phyloP scores from a whole-genome alignment of 208 protist genomes.

The Trypanosoma lewisi region DNA sequence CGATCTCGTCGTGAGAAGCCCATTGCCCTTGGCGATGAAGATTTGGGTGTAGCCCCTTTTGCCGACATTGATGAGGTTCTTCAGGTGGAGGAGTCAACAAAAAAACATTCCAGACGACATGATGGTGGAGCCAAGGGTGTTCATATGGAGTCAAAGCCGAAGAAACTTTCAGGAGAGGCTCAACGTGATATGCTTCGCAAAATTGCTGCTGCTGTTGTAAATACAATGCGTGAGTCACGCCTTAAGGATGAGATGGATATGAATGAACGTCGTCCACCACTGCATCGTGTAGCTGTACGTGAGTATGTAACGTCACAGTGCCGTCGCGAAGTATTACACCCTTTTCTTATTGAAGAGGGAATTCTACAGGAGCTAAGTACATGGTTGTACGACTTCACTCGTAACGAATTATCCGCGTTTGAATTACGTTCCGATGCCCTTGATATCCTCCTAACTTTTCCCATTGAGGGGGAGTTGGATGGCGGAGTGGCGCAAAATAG shows the following conservation, averaged over 20 bases:
- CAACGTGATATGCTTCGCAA: slow-evolving; percentile 12
- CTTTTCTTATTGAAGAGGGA: slow-evolving; percentile 56
- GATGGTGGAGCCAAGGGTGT: neutral
- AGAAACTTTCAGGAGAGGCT: slow-evolving; percentile 21
- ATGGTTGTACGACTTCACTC: slow-evolving; percentile 71
- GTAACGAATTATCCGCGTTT: slow-evolving; percentile 50
- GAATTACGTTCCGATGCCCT: slow-evolving; percentile 73
- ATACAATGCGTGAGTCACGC: slow-evolving; percentile 25
- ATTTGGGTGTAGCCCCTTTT: slow-evolving; percentile 17
- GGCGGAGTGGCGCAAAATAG: slow-evolving; percentile 7
- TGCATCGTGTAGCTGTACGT: slow-evolving; percentile 54
- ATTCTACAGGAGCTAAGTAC: slow-evolving; percentile 77
- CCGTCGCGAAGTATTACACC: slow-evolving; percentile 36
- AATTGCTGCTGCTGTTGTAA: slow-evolving; percentile 19
- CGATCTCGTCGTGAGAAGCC: slow-evolving; percentile 14
- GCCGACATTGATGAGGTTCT: slow-evolving; percentile 19
- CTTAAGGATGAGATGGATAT: slow-evolving; percentile 25
- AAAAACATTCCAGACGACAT: neutral
- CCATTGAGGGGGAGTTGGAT: slow-evolving; percentile 50
- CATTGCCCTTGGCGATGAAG: slow-evolving; percentile 18
- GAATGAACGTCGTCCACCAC: slow-evolving; percentile 31
- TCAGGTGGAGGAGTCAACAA: slow-evolving; percentile 9
- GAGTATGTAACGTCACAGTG: slow-evolving; percentile 46
- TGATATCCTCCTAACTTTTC: slow-evolving; percentile 67
- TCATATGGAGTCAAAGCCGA: neutral